phyloP scores from a whole-genome alignment of 257 asterid genomes.

The Cordia subcordata region DNA sequence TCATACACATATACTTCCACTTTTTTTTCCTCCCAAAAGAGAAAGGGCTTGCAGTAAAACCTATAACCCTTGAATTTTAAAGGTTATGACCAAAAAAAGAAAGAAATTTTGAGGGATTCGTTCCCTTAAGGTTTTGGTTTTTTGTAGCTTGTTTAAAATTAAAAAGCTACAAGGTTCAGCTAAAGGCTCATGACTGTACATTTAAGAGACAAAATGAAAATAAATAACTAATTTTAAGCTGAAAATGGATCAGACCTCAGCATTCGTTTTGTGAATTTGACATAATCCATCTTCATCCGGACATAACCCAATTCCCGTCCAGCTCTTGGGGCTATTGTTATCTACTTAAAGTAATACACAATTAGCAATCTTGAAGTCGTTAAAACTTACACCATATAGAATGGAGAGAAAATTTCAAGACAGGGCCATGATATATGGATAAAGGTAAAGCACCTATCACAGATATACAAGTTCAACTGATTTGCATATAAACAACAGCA shows the following conservation, averaged over 20 bases:
- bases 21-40: too few relatives aligned
- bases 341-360: constrained; percentile 30
- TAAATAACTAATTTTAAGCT: background rate
- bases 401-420: background rate
- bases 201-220: too few relatives aligned
- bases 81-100: too few relatives aligned
- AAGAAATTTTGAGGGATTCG: too few relatives aligned
- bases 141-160: too few relatives aligned
- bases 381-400: background rate
- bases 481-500: background rate
- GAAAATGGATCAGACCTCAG: constrained; percentile 44
- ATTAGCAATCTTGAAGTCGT: constrained; percentile 7
- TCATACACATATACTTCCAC: too few relatives aligned
- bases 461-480: background rate
- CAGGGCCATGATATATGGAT: background rate
- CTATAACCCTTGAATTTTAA: too few relatives aligned
- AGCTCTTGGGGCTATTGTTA: constrained; percentile 92
- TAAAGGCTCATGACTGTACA: too few relatives aligned
- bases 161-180: too few relatives aligned
- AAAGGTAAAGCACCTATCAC: background rate
- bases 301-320: constrained; percentile 90
- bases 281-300: constrained; percentile 69
- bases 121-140: too few relatives aligned
- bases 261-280: constrained; percentile 80
- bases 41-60: too few relatives aligned